Percentiles rank a stretch among this genome's conserved stretches.
phyloP scores from a whole-genome alignment of 2,329 filamentous ascomycete species.

The Colletotrichum orbiculare region DNA sequence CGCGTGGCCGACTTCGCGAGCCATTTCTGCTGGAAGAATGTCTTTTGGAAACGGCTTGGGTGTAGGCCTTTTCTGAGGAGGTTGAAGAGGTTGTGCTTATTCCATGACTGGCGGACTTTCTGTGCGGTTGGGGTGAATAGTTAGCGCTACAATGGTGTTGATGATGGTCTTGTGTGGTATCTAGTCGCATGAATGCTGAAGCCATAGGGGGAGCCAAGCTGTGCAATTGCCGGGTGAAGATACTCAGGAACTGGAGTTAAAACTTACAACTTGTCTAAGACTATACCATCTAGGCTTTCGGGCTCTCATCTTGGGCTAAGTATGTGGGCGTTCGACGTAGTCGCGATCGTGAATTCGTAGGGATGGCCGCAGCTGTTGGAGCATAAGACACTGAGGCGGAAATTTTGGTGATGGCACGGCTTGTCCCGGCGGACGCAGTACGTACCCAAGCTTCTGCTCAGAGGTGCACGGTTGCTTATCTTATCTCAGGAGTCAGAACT shows the following conservation, averaged over 20 bases:
- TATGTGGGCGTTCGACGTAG: constrained; percentile 37
- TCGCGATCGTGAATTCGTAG: constrained; percentile 19
- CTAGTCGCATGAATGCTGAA: not conserved
- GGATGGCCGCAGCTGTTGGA: constrained; percentile 32
- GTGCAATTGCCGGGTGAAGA: constrained; percentile 26
- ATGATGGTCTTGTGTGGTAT: not conserved
- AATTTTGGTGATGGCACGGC: constrained; percentile 37
- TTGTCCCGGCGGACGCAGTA: constrained; percentile 26
- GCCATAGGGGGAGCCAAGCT: not conserved
- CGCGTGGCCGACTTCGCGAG: constrained; percentile 83
- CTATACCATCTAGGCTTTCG: constrained; percentile 74
- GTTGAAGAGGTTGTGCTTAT: constrained; percentile 97
- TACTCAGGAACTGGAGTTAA: not conserved
- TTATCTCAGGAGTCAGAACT: not conserved
- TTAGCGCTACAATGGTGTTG: not conserved
- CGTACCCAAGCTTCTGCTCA: constrained; percentile 8
- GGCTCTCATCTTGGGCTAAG: constrained; percentile 56
- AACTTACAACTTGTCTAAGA: constrained; percentile 72
- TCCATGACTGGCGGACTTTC: constrained; percentile 97
- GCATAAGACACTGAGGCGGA: constrained; percentile 33
- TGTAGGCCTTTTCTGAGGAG: constrained; percentile 67
- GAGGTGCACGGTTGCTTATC: not conserved
- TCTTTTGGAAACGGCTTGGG: constrained; percentile 57
- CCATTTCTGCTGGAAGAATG: constrained; percentile 99
- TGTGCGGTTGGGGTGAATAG: constrained; percentile 50